Evolutionary conservation across 1,284 basidiomycete genomes (phyloP).

Genomic region (Athelia sp.): DNA sequence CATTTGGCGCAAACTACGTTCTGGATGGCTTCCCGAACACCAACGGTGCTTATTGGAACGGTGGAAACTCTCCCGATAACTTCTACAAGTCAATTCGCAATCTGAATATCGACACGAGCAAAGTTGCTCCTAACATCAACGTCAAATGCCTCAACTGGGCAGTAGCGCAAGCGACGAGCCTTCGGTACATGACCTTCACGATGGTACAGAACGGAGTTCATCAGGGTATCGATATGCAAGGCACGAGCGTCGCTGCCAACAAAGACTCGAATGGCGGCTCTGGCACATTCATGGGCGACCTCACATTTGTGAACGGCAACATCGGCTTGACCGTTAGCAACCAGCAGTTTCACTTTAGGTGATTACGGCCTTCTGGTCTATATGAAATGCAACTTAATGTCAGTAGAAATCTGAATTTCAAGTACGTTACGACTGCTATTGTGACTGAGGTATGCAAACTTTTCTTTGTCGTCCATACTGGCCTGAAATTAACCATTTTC

Average conservation of each 20-base stretch:
- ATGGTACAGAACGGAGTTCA: background rate
- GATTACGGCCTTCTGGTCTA: too few relatives aligned
- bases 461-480: too few relatives aligned
- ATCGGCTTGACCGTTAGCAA: background rate
- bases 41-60: background rate
- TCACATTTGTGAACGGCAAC: background rate
- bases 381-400: too few relatives aligned
- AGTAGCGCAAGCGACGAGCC: background rate
- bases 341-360: background rate
- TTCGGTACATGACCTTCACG: background rate
- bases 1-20: background rate
- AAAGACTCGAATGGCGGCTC: too few relatives aligned
- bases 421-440: background rate
- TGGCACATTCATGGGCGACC: background rate
- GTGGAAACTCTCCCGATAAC: background rate
- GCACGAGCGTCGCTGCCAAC: too few relatives aligned
- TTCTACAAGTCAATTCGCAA: constrained; percentile 2
- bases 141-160: background rate
- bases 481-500: too few relatives aligned
- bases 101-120: background rate
- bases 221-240: background rate
- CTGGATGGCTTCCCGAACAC: background rate
- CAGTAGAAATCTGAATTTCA: too few relatives aligned
- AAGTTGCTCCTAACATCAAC: background rate
- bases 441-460: background rate